Base-by-base conservation (phyloP, 495 filamentous ascomycete species). In the Jackrogersella minutella region DNA sequence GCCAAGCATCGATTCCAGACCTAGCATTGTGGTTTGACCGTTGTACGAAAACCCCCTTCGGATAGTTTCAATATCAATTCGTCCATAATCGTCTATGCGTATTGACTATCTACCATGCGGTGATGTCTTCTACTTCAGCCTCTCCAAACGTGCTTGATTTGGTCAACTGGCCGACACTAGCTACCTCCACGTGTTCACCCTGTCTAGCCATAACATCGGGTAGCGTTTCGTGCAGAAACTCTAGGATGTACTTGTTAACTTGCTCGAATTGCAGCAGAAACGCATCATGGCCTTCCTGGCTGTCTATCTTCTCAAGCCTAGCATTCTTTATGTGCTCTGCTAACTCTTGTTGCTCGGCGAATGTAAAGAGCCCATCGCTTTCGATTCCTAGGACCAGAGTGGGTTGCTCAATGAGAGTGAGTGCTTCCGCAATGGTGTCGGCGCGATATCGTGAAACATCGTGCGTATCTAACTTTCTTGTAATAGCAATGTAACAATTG, bases 401-500 rank as follows among this genome's bases (percentile, higher is more conserved):
- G 0, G 95, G 95, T 77, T 99, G 95, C 66, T 92, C 78, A 47
- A 99, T 91, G 66, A 89, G 79, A 1, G 85, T 83, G n/a, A 99
- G 82, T 6, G 94, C 93, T 22, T 89, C 85, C 13, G 81, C 78
- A 21, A 97, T 84, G 13, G 85, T 86, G 39, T 81, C 70, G 13
- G 82, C 78, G 16, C 93, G 87, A 65, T 88, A 83, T 19, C 93
- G 85, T 17, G 91, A 93, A 24, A 99, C 86, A 73, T 99, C 95
- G 74, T 99, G 95, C 2, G 95, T 99, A 72, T 99, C 95, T n/a
- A 99, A 87, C 77, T 99, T 99, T 61, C 95, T 91, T 5, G 95
- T 98, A 75, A 98, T 97, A 62, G 95, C 93, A 58, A 99, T 98
- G 79, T 99, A 99, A 80, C 95, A 98, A 74, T 99, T 99, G 65